Percentiles rank a stretch among this genome's conserved stretches.
Conservation (phyloP, 768 basidiomycete species). For the Lactarius tabidus region DNA sequence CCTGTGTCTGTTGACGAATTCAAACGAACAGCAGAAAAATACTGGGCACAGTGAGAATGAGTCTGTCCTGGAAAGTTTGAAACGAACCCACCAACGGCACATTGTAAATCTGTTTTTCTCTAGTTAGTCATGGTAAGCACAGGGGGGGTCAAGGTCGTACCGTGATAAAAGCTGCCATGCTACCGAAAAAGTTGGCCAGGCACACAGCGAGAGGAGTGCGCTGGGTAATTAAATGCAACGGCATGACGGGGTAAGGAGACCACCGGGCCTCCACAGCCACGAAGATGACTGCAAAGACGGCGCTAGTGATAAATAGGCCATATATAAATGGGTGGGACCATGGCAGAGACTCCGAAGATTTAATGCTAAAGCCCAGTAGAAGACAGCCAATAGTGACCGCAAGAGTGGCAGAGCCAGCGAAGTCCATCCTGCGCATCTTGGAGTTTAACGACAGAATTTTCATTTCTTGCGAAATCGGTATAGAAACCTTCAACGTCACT, state of each 20-base stretch:
- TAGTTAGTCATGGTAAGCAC: conserved; percentile 16
- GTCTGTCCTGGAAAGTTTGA: conserved; percentile 15
- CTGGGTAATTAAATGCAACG: conserved; percentile 68
- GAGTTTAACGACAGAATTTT: conserved; percentile 53
- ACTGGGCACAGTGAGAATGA: conserved; percentile 40
- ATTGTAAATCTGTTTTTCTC: conserved; percentile 65
- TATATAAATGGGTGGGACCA: conserved; percentile 74
- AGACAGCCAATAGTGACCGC: conserved; percentile 66
- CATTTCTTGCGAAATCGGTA: conserved; percentile 64
- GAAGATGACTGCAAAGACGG: conserved; percentile 55
- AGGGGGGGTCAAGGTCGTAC: conserved; percentile 39
- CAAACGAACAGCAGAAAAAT: conserved; percentile 78
- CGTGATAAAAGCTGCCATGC: conserved; percentile 78
- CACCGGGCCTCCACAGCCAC: conserved; percentile 73
- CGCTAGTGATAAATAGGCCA: conserved; percentile 57
- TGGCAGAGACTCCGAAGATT: conserved; percentile 70
- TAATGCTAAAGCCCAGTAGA: conserved; percentile 72
- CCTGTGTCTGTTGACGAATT: conserved; percentile 68
- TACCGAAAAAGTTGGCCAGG: conserved; percentile 71
- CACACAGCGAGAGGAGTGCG: conserved; percentile 82
- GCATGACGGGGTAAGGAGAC: conserved; percentile 87
- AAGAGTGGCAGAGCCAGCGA: conserved; percentile 76
- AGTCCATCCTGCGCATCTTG: conserved; percentile 79
- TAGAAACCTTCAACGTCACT: conserved; percentile 74
- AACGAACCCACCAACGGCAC: conserved; percentile 62